These are phyloP conservation scores for Laguncularia racemosa DNA, from an alignment of 345 rosid species.

Conservation along the genomic window DNA sequence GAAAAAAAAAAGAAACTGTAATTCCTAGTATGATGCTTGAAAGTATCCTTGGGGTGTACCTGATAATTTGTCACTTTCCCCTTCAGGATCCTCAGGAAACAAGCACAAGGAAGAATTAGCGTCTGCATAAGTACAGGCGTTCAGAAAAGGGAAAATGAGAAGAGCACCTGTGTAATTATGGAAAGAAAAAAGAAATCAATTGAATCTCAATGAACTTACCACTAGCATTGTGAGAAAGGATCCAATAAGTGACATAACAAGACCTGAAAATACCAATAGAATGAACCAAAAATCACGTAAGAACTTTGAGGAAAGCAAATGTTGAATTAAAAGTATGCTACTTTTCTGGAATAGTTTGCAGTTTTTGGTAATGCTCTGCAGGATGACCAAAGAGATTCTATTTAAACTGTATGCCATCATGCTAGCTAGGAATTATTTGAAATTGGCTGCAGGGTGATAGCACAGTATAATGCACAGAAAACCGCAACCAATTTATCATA, in stretches of 20 bases:
- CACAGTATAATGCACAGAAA: too few species aligned
- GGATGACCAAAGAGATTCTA: too few species aligned
- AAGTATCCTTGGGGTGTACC: slow-evolving; percentile 23
- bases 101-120: slow-evolving; percentile 86
- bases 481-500: too few species aligned
- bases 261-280: slow-evolving; percentile 32
- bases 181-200: background rate
- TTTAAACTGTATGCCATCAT: too few species aligned
- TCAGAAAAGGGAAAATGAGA: background rate
- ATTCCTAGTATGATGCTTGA: background rate
- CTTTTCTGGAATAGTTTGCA: too few species aligned
- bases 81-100: slow-evolving; percentile 76
- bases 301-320: too few species aligned
- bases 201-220: slow-evolving; percentile 31
- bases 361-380: too few species aligned
- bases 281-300: too few species aligned
- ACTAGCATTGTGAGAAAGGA: slow-evolving; percentile 90
- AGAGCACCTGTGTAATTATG: too few species aligned
- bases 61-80: slow-evolving; percentile 44
- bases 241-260: slow-evolving; percentile 83
- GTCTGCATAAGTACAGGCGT: slow-evolving; percentile 36
- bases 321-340: too few species aligned
- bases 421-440: too few species aligned
- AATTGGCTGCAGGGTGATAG: too few species aligned
- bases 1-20: background rate